Evolutionary conservation across 345 rosid genomes (phyloP), one percentile per base, ranked within the genome.

Genomic region (Salix udensis): DNA sequence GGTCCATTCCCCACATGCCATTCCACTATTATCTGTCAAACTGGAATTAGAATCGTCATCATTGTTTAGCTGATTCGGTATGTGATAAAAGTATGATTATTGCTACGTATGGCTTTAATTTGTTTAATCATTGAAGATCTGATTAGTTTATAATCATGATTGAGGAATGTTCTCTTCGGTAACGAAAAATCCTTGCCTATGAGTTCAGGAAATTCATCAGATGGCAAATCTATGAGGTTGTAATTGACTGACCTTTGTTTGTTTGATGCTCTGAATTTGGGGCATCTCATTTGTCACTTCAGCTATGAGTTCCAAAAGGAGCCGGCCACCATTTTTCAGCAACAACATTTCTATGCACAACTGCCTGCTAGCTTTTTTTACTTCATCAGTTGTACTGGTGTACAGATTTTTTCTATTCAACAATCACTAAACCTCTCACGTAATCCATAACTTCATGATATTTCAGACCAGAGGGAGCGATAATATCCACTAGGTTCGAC

Each of bases 21-120:
- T 67, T 65, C 79, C 81, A 36, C 83, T 71, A 24, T 48, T 81
- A 69, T 78, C 73, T 46, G 52, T 46, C 52, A 46, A 84, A 82
- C 84, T 68, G 76, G 76, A 81, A 26, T 65, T 40, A 39, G 13
- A 71, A 81, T 70, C 84, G 78, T 78, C 91, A 83, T 84, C 83
- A 82, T 83, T 81, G 71, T 73, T 11, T 60, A 30, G 64, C 78
- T 72, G 79, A 84, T 84, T 72, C 70, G n/a, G 77, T 75, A 42
- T 64, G 73, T 44, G 16, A 74, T 65, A 39, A 14, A 76, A 31
- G 76, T 18, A 65, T 67, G 75, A 81, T 76, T 75, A 62, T 30
- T 34, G 53, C 44, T 48, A 46, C 71, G 61, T 39, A 67, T 40
- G 74, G 74, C 65, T 60, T 72, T 73, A 64, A 83, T 81, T 77